These are phyloP conservation scores for Pestalotiopsis sp. DNA, from an alignment of 2,329 filamentous ascomycete genomes.

Conservation along the genomic window DNA sequence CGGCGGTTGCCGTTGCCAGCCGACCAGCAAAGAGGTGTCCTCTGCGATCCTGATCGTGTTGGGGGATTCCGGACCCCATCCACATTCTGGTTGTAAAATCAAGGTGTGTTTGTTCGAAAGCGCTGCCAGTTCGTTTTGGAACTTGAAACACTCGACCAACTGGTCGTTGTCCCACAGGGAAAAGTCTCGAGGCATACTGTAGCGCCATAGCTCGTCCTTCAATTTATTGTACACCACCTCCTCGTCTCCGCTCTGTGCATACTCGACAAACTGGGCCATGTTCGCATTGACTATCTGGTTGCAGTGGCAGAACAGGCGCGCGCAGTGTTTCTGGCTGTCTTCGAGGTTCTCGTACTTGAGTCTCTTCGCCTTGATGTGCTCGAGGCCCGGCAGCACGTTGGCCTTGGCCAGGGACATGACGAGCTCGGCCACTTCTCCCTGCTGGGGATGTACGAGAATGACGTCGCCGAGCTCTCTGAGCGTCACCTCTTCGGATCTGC, in stretches of 20 bases:
- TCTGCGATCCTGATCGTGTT: neutral
- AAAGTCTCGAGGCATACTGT: neutral
- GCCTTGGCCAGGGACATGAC: neutral
- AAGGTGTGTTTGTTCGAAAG: neutral
- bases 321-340: neutral
- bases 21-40: neutral
- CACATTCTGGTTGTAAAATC: neutral
- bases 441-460: neutral
- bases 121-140: neutral
- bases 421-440: slow-evolving; percentile 1
- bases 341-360: neutral
- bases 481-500: neutral
- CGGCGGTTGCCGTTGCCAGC: neutral
- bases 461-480: neutral
- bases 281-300: neutral
- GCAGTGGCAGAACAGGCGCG: neutral
- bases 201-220: neutral
- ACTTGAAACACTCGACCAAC: neutral
- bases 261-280: neutral
- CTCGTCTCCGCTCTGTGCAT: neutral
- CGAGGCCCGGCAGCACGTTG: neutral
- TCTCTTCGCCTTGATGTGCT: neutral
- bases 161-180: neutral
- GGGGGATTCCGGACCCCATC: no score
- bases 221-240: neutral